Evolutionary conservation across 805 yeast species (phyloP), one percentile per base, ranked within the genome.

Genomic region (Tetrapisispora phaffii): DNA sequence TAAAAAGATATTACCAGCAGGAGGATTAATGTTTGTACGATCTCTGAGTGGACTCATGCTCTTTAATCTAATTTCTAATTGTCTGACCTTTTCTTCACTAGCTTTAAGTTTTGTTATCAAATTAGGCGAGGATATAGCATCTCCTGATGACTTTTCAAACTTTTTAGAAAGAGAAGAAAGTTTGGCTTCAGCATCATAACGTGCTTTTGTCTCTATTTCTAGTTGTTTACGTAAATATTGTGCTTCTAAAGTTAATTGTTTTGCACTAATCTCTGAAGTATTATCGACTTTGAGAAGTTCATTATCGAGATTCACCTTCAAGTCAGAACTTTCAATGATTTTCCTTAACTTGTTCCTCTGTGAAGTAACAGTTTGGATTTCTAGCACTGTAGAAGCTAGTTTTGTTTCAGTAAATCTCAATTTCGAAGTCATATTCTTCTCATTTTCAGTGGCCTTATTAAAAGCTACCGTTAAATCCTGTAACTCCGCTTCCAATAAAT

Each of bases 381-480:
- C 82, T 49, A 76, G 75, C 7, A 80, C 70, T 41, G 79, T 81
- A n/a, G 81, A 71, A 2, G 82, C 80, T n/a, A 79, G 58, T 52
- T 85, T 71, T 1, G 80, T 74, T 51, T 80, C 82, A 13, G 84
- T 61, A 52, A 82, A 65, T 28, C 73, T 71, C 42, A 81, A 55
- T 47, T 82, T 86, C 38, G 82, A 78, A 21, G 69, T 65, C 37
- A 81, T 58, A 63, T 73, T 59, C 54, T 68, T 59, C 39, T 67
- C 68, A 19, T 65, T 69, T 26, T 65, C 65, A 9, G 63, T 53
- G 53, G 76, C 80, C 32, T 68, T 73, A 37, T 76, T 66, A 43
- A 78, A 52, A 3, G 66, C 55, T 9, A 77, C 79, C 47, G 71
- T 65, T 19, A 68, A 70, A 46, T 79, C 83, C 47, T 76, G 74